Conservation (phyloP, 768 basidiomycete species). For the Xerocomellus amylosporus region DNA sequence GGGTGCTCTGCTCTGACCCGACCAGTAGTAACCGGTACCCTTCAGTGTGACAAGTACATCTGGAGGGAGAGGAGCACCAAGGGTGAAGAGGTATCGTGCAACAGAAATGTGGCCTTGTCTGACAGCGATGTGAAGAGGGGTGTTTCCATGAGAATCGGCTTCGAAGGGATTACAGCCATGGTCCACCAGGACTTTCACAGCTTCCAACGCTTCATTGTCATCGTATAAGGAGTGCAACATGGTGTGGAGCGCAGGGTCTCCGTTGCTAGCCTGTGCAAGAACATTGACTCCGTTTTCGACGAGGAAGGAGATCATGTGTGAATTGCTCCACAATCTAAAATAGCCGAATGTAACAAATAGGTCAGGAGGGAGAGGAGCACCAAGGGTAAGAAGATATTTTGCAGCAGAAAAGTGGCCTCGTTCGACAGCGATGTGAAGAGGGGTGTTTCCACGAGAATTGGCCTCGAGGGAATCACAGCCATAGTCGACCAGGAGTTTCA, state of each 20-base stretch:
- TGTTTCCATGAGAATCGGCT: neutral
- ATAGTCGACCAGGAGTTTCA: neutral
- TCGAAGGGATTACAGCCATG: neutral
- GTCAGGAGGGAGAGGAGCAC: neutral
- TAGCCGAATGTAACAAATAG: too few relatives aligned
- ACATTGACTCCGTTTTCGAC: neutral
- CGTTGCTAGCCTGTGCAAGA: neutral
- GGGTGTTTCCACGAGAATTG: neutral
- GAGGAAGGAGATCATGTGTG: neutral
- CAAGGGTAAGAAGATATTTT: neutral
- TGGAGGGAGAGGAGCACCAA: neutral
- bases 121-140: neutral
- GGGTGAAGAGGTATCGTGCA: neutral
- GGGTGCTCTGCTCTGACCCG: too few relatives aligned
- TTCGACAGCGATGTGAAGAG: neutral
- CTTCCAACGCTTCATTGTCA: neutral
- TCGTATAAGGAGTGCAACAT: neutral
- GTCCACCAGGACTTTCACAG: neutral
- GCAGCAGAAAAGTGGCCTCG: neutral
- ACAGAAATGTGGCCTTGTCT: neutral
- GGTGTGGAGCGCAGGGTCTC: neutral
- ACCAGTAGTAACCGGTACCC: too few relatives aligned
- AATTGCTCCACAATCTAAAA: too few relatives aligned
- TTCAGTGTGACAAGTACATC: neutral
- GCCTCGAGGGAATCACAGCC: neutral